Conservation (phyloP, 2,329 filamentous ascomycete species). For the Alternaria viburni region DNA sequence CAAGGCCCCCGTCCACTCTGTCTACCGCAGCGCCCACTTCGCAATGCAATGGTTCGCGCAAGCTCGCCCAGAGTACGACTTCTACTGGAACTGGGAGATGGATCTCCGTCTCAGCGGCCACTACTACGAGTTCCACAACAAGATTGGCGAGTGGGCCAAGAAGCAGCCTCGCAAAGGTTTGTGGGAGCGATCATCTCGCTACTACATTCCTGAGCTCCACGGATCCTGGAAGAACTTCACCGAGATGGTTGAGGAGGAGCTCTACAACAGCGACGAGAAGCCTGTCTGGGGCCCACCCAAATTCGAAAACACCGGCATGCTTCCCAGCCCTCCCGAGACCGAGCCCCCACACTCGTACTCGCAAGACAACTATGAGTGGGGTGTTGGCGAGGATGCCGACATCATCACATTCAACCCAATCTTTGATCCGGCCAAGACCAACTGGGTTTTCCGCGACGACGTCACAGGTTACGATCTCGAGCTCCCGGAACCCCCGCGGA, state of each 20-base stretch:
- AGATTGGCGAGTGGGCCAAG: constrained; percentile 67
- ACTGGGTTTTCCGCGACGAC: constrained; percentile 74
- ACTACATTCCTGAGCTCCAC: constrained; percentile 73
- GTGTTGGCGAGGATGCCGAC: constrained; percentile 76
- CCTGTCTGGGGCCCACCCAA: constrained; percentile 70
- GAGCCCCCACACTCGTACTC: constrained; percentile 65
- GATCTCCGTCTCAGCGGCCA: constrained; percentile 81
- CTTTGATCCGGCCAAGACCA: constrained; percentile 74
- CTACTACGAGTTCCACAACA: constrained; percentile 79
- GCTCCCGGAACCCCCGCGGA: constrained; percentile 67
- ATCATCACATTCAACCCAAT: constrained; percentile 79
- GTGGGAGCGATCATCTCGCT: constrained; percentile 76
- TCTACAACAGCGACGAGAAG: constrained; percentile 53
- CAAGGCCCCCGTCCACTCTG: constrained; percentile 76
- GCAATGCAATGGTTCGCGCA: constrained; percentile 60
- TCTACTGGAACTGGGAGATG: constrained; percentile 88
- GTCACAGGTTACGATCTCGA: constrained; percentile 69
- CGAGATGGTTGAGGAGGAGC: constrained; percentile 65
- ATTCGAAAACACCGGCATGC: constrained; percentile 57
- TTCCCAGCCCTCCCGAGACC: constrained; percentile 67
- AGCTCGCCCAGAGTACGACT: constrained; percentile 59
- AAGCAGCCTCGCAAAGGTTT: constrained; percentile 73
- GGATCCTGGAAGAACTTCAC: constrained; percentile 74
- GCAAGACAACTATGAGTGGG: constrained; percentile 74
- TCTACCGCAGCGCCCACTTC: constrained; percentile 72